phyloP scores from a whole-genome alignment of 768 basidiomycete species.

The Melanogaster broomeanus region DNA sequence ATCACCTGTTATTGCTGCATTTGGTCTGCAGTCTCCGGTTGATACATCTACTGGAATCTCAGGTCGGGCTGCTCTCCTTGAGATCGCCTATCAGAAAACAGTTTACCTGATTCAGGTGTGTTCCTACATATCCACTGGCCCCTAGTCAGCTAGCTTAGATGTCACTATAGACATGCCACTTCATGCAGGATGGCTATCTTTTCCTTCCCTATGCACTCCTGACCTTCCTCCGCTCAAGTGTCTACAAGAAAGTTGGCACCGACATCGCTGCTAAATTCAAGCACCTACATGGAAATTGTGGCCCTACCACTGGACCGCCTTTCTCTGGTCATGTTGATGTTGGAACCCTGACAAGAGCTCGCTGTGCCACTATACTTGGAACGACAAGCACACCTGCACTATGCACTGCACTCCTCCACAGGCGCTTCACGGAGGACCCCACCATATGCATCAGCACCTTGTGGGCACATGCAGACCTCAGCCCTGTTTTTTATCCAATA shows the following conservation, averaged over 20 bases:
- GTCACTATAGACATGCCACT: background rate
- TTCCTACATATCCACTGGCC: background rate
- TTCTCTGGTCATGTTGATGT: too few relatives aligned
- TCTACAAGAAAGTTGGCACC: background rate
- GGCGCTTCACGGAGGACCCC: background rate
- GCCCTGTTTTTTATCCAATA: slow-evolving; percentile 12
- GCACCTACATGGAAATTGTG: background rate
- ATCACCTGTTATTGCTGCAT: background rate
- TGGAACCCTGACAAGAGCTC: too few relatives aligned
- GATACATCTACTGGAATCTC: background rate
- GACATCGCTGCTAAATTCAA: background rate
- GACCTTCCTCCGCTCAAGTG: background rate
- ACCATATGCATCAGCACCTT: background rate
- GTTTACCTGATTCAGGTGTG: background rate
- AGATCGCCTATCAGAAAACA: background rate
- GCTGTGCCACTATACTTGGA: too few relatives aligned
- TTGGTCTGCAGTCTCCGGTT: background rate
- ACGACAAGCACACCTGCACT: too few relatives aligned
- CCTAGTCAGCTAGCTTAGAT: too few relatives aligned
- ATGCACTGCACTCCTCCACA: too few relatives aligned
- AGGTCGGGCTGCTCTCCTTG: background rate
- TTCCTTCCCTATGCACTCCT: background rate
- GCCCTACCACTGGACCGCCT: background rate
- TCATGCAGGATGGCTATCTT: background rate
- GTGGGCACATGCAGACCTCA: background rate